Conservation (phyloP, 768 basidiomycete species). For the Crassisporium funariophilum region DNA sequence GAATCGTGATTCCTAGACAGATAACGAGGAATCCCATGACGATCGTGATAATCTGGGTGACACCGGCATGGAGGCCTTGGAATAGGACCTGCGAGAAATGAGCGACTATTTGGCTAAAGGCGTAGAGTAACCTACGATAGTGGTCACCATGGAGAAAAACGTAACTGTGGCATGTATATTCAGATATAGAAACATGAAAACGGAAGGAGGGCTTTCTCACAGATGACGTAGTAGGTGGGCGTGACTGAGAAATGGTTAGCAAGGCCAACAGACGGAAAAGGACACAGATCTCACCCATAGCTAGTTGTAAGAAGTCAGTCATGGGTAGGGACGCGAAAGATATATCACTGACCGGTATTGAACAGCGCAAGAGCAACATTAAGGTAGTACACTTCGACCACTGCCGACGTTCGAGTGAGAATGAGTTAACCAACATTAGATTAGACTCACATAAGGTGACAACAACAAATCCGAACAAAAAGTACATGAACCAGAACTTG, state of each 20-base stretch:
- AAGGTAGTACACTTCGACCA: slow-evolving; percentile 92
- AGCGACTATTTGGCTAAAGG: neutral
- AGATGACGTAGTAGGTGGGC: slow-evolving; percentile 86
- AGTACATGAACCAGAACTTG: slow-evolving; percentile 91
- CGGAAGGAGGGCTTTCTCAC: slow-evolving; percentile 40
- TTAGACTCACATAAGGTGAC: slow-evolving; percentile 70
- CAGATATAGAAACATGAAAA: slow-evolving; percentile 7
- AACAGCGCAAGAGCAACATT: slow-evolving; percentile 96
- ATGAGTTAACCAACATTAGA: neutral
- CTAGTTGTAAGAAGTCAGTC: slow-evolving; percentile 32
- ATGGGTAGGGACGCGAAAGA: neutral
- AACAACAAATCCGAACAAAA: slow-evolving; percentile 79
- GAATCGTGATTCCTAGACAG: slow-evolving; percentile 88
- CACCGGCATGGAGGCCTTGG: slow-evolving; percentile 82
- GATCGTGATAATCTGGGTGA: slow-evolving; percentile 81
- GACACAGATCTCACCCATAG: slow-evolving; percentile 56
- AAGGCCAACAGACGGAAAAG: slow-evolving; percentile 3
- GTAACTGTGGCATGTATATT: slow-evolving; percentile 53
- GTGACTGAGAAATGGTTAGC: slow-evolving; percentile 56
- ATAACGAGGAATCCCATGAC: slow-evolving; percentile 92
- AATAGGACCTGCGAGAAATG: slow-evolving; percentile 68
- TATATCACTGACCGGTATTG: slow-evolving; percentile 68
- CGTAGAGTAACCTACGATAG: slow-evolving; percentile 54
- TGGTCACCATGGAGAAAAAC: slow-evolving; percentile 83
- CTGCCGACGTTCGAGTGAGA: slow-evolving; percentile 36